Evolutionary conservation across 352 stramenopile species (phyloP), one percentile per base, ranked within the genome.

Genomic region (Phytopythium mirpurense): DNA sequence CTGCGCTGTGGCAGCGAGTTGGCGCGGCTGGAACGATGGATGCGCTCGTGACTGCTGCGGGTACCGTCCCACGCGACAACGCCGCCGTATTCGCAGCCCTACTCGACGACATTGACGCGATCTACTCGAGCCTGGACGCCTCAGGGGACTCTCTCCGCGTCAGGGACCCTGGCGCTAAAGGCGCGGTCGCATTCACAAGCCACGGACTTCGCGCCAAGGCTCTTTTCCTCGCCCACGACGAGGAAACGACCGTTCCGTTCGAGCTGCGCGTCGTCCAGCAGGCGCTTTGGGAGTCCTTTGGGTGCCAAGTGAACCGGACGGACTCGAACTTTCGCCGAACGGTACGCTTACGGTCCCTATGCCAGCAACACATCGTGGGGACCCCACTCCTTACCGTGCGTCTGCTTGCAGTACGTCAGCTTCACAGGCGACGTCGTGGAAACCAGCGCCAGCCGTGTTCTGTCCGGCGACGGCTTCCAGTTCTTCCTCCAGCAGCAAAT

Each of bases 401-500:
- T 44, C 2, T 44, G 12, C 29, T n/a, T 21, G 32, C 21, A 52
- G 21, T 44, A 23, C 15, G 32, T 23, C 47, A 21, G 44, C 21
- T 42, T 24, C 19, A 21, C 34, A 4, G 47, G 47, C 47, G 34
- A 54, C 34, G 32, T 54, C 5, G 16, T 54, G 19, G 18, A 44
- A 6, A 54, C 47, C 1, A 54, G 47, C n/a, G 21, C 34, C 19
- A 44, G 26, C 26, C 36, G 34, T 2, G 12, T 44, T 12, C 0
- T 44, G 32, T 24, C 14, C 19, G 19, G 24, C 27, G 27, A 16
- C 29, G 35, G 18, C 16, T 16, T 44, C 14, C 24, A 19, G 10
- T 44, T 54, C 34, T 43, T 35, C 21, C 23, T 54, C 7, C 47
- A 34, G 34, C 9, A 6, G 18, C 47, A 54, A 44, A 23, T n/a